phyloP scores from a whole-genome alignment of 2,329 filamentous ascomycete species.

The Arthrinium phaeospermum region DNA sequence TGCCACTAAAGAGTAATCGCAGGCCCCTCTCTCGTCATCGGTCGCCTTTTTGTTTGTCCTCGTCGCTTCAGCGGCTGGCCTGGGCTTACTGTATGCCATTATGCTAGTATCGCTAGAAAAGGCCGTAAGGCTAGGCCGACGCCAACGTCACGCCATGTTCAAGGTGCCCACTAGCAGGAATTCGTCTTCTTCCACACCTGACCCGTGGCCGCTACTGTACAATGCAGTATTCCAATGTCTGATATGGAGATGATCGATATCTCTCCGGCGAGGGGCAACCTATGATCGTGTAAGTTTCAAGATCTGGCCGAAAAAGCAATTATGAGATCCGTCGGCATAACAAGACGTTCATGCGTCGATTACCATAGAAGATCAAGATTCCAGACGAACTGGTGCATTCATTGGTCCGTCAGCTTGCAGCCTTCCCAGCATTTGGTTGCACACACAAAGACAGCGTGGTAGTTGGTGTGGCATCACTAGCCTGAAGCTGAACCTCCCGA shows the following conservation, averaged over 20 bases:
- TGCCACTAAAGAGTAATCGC: background rate
- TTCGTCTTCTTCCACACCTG: background rate
- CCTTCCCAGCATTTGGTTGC: background rate
- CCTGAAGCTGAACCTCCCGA: background rate
- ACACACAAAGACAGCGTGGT: background rate
- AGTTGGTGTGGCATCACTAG: background rate
- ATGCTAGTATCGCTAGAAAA: background rate
- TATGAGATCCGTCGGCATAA: background rate
- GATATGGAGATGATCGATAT: background rate
- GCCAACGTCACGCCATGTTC: background rate
- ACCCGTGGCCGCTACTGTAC: background rate
- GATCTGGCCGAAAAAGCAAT: background rate
- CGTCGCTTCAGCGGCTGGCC: background rate
- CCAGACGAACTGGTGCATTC: background rate
- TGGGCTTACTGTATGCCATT: background rate
- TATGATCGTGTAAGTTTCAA: background rate
- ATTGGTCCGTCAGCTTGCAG: background rate
- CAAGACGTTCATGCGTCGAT: background rate
- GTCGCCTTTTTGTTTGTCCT: background rate
- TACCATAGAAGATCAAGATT: background rate
- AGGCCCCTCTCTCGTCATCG: background rate
- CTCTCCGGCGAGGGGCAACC: background rate
- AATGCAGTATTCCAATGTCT: background rate
- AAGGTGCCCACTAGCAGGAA: background rate
- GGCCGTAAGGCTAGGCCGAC: background rate